Evolutionary conservation across 2,329 filamentous ascomycete genomes (phyloP), one percentile per base, ranked within the genome.

Genomic region (Neopestalotiopsis rosae): DNA sequence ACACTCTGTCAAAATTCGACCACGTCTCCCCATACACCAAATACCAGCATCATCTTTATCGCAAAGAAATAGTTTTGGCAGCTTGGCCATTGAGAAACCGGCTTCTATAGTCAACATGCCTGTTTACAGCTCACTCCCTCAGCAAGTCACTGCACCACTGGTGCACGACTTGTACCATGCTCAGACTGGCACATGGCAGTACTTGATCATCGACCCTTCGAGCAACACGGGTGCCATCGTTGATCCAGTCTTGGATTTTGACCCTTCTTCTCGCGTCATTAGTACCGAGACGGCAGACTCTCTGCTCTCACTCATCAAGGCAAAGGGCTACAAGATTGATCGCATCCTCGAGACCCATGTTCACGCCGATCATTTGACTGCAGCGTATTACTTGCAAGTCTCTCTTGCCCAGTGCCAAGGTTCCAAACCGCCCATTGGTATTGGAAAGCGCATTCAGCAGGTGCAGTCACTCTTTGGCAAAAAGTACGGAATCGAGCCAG

Each of bases 331-430:
- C n/a, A 20, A 49, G 12, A 45, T 91, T 10, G 79, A 81, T 0
- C 79, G 77, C 56, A 87, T 92, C 20, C 81, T 91, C 2, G 90
- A 92, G 71, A 91, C 90, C 0, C 89, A 92, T 74, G 85, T 82
- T 0, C 87, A 90, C 70, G 88, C 88, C 3, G 87, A 91, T 67
- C 88, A 91, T 69, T 71, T 91, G 0, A 91, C 88, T 0, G 85
- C 89, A 0, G 45, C 45, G 1, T 52, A 17, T 1, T 52, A 52
- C 20, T 20, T 52, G 6, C 45, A 52, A 20, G 17, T 1, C 1
- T 20, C 14, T 38, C n/a, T 64, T 81, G 80, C 20, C 45, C 14
- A 20, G 45, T 1, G 10, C 17, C 17, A 17, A 1, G 45, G 45
- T 1, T n/a, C 45, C 9, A 52, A 20, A 20, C 45, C 45, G 0